Conservation (phyloP, 371 early-diverging fungal genomes). For the Umbelopsis sp. region DNA sequence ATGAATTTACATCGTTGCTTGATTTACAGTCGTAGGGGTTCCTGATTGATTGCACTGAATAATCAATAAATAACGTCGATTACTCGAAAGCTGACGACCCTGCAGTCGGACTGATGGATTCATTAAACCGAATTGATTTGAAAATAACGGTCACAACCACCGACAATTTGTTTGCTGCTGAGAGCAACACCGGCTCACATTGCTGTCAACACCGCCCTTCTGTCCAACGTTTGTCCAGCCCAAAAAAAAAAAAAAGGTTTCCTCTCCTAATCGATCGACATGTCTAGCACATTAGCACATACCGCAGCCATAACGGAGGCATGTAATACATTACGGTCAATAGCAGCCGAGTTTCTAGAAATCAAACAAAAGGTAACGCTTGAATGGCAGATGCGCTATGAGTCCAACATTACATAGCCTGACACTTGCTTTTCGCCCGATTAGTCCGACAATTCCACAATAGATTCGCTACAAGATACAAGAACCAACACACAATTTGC, state of each 20-base stretch:
- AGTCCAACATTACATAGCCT: not conserved
- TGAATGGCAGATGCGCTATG: not conserved
- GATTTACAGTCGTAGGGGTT: no score
- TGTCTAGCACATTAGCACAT: not conserved
- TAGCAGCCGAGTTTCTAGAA: not conserved
- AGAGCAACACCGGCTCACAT: no score
- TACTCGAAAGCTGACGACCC: no score
- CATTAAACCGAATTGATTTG: no score
- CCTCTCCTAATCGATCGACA: not conserved
- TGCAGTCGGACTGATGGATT: no score
- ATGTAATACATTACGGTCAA: not conserved
- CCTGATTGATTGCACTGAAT: no score
- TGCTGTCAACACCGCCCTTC: no score
- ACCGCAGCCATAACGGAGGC: slow-evolving; percentile 13
- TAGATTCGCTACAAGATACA: slow-evolving; percentile 12
- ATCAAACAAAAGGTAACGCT: not conserved
- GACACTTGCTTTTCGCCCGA: not conserved
- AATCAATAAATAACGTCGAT: no score
- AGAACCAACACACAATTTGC: slow-evolving; percentile 15
- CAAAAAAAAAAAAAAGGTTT: not conserved
- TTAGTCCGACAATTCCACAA: slow-evolving; percentile 1
- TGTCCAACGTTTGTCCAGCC: no score
- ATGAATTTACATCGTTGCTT: no score
- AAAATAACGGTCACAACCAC: no score
- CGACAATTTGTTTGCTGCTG: no score